Base-by-base conservation (phyloP, 2,329 filamentous ascomycete species). In the Bipolaris cookei region DNA sequence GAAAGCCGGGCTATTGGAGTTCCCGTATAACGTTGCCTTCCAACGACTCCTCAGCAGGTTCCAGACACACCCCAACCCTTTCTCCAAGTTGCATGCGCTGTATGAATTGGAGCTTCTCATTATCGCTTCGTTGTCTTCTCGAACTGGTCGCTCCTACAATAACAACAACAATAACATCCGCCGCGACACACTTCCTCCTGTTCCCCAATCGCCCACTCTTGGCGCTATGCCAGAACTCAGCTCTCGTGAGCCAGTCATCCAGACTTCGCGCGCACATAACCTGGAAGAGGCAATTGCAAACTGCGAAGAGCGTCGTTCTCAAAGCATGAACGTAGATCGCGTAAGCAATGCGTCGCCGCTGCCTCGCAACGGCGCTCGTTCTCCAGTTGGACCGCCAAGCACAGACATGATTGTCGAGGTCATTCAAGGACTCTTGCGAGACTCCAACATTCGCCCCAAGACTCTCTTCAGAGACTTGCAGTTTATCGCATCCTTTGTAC, bases 41-140 rank as follows among this genome's bases (percentile, higher is more conserved):
- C 84, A 87, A 63, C 87, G 89, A 11, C 82, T 98, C 1, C 81
- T 98, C 30, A 88, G 87, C 62, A 92, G 92, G 79, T 96, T 99
- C 66, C 92, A 91, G 39, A 90, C 93, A 3, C 91, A 96, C 64
- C 90, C 91, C 0, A 96, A 95, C 70, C 95, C 95, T 0, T 90
- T 90, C 65, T 84, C 86, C 20, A 99, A 99, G 76, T 83, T 99
- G 11, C 88, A 89, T 63, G 89, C 91, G 0, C 81, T 98, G 4
- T 88, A 89, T 59, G 92, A 97, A 73, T 82, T 99, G 4, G 88
- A 96, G 69, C 86, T 89, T 39, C 83, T 99, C 43, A 91, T 96
- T 54, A 81, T 90, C 23, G 90, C 90, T 1, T 94, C 90, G 0
- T 78, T 94, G 11, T 86, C 84, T 21, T 84, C 84, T 11, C 82